Percentiles rank a stretch among this genome's conserved stretches.
phyloP scores from a whole-genome alignment of 2,329 filamentous ascomycete genomes.

The Epichloe sylvatica region DNA sequence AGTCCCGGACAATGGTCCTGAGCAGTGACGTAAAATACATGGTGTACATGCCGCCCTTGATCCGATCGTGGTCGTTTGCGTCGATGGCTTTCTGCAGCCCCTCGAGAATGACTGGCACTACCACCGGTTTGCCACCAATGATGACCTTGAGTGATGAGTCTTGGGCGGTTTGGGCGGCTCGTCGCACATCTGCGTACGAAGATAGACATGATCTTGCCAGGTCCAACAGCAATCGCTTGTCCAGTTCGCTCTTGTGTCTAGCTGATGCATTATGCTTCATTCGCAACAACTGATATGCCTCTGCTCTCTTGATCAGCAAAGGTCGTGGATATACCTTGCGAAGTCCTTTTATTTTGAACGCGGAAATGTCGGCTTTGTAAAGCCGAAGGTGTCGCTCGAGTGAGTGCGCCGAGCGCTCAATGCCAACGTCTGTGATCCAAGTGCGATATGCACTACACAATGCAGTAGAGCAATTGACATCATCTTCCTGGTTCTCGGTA shows the following conservation, averaged over 20 bases:
- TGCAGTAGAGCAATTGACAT: constrained; percentile 87
- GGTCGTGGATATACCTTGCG: constrained; percentile 87
- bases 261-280: constrained; percentile 85
- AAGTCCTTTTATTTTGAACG: constrained; percentile 88
- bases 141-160: constrained; percentile 89
- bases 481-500: constrained; percentile 74
- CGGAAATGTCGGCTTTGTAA: constrained; percentile 72
- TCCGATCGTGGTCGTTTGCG: constrained; percentile 70
- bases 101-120: constrained; percentile 76
- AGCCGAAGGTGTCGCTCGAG: constrained; percentile 76
- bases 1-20: constrained; percentile 79
- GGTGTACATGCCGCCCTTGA: constrained; percentile 90
- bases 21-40: constrained; percentile 77
- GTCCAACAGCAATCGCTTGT: constrained; percentile 72
- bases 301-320: constrained; percentile 79
- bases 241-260: constrained; percentile 76
- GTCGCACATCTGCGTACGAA: constrained; percentile 86
- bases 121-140: constrained; percentile 72
- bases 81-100: constrained; percentile 67
- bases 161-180: constrained; percentile 79
- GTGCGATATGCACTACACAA: constrained; percentile 85
- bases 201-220: constrained; percentile 83
- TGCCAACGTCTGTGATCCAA: constrained; percentile 96
- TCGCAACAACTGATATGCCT: constrained; percentile 89
- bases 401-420: constrained; percentile 87